Evolutionary conservation across 2,329 filamentous ascomycete species (phyloP), one percentile per base, ranked within the genome.

Genomic region (Colletotrichum sp.): DNA sequence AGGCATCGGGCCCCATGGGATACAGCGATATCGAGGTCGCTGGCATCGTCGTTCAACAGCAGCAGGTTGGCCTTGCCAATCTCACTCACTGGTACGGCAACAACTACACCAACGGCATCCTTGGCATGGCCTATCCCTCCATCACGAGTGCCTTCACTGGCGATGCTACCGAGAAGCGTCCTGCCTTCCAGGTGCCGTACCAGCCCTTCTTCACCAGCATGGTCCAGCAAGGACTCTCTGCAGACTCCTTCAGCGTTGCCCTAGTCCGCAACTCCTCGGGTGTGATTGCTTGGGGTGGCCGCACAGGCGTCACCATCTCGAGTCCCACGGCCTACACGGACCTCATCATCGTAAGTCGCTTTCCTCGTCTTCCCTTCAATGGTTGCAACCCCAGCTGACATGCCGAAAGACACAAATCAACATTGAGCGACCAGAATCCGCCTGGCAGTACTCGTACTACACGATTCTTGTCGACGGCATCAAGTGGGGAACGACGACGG

Each of bases 381-480:
- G 16, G 14, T 5, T 6, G 9, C 13, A 7, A 36, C 36, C 7
- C 59, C 72, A 48, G 71, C 68, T 78, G 16, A 76, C 30, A 67
- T 28, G 13, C n/a, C 0, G 34, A 26, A 65, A 90, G 89, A 86
- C 87, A 57, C 87, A 87, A 65, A 81, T 90, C 39, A 83, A 81
- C 32, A 68, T 81, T n/a, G 80, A 81, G 7, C 79, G 83, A 24
- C 79, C 82, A 3, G 82, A 83, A 71, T 86, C 87, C 7, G 81
- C 86, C 2, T 88, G 83, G 81, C 81, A 85, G 74, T 87, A 88
- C 74, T 90, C 89, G 4, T 90, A 89, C 80, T 91, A 91, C 78
- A 90, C 89, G 21, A 86, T 90, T 72, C 82, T 90, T 64, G 87
- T 87, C 1, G 87, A 89, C 71, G 89, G 88, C 4, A 83, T 89